These are phyloP conservation scores for Trametes elegans DNA, from an alignment of 768 basidiomycete genomes.

Conservation along the genomic window DNA sequence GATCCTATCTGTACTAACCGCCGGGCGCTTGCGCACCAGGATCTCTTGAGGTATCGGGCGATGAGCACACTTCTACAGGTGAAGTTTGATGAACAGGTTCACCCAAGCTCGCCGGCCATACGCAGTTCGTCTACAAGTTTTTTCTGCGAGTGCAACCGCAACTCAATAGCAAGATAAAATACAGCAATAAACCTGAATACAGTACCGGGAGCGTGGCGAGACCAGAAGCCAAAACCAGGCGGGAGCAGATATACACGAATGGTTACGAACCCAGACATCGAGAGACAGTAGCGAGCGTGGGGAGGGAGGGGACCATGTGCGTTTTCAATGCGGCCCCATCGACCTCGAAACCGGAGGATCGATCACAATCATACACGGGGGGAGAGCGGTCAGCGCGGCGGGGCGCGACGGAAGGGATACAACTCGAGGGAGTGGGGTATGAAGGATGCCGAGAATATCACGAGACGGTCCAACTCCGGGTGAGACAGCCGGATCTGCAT, in stretches of 20 bases:
- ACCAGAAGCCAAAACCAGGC: not conserved
- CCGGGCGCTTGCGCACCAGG: not conserved
- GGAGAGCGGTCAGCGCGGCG: not conserved
- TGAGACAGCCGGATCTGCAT: not conserved
- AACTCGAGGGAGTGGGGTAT: constrained; percentile 17
- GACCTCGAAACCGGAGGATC: not conserved
- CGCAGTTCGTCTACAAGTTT: not conserved
- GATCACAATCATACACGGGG: constrained; percentile 11
- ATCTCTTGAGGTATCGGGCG: not conserved
- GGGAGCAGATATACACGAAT: constrained; percentile 19
- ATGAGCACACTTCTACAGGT: too few species aligned
- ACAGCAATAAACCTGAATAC: constrained; percentile 19
- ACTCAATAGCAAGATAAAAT: constrained; percentile 12
- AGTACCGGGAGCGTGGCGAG: constrained; percentile 10
- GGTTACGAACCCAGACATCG: not conserved
- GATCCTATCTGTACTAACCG: constrained; percentile 4
- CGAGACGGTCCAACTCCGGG: constrained; percentile 4
- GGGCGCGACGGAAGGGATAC: constrained; percentile 15
- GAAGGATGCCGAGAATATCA: constrained; percentile 3
- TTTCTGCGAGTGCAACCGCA: not conserved
- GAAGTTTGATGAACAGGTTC: too few species aligned
- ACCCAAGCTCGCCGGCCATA: not conserved
- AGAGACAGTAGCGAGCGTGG: constrained; percentile 14
- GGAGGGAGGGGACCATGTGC: not conserved
- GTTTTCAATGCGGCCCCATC: not conserved